phyloP scores from a whole-genome alignment of 257 asterid species.

The Paulownia fortunei region DNA sequence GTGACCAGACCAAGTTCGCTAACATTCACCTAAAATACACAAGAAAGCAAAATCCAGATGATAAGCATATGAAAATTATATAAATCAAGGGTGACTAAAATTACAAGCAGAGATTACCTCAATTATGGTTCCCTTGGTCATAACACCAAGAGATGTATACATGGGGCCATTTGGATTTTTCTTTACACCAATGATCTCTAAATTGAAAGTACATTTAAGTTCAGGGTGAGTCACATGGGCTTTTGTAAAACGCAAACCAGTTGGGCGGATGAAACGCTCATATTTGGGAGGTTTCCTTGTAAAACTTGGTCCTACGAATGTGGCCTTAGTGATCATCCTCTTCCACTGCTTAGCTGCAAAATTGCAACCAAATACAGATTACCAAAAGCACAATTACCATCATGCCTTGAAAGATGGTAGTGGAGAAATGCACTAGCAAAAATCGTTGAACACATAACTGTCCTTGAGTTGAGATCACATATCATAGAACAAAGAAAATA shows the following conservation, averaged over 20 bases:
- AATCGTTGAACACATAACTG: background rate
- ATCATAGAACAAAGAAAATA: background rate
- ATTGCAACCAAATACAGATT: background rate
- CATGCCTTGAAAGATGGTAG: background rate
- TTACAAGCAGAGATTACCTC: constrained; percentile 56
- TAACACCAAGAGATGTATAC: constrained; percentile 95
- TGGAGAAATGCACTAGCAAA: background rate
- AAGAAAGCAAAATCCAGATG: background rate
- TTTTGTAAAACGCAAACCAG: constrained; percentile 89
- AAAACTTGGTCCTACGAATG: constrained; percentile 90
- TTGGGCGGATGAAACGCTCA: constrained; percentile 93
- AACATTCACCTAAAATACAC: constrained; percentile 70
- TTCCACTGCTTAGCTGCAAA: constrained; percentile 97
- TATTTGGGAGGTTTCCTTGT: constrained; percentile 98
- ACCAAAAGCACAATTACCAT: constrained; percentile 15
- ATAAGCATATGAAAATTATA: background rate
- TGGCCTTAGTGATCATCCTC: constrained; percentile 98
- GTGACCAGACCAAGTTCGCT: constrained; percentile 98
- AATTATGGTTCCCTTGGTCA: constrained; percentile 86
- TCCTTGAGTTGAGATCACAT: background rate
- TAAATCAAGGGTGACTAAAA: background rate
- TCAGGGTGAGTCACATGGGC: constrained; percentile 98
- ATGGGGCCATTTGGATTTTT: constrained; percentile 95
- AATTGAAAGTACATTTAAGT: constrained; percentile 88
- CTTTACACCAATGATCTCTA: constrained; percentile 95